A percentile compares a stretch with the other conserved stretches of the same genome.
Conservation (phyloP, 768 basidiomycete species). For the Mycena galericulata region DNA sequence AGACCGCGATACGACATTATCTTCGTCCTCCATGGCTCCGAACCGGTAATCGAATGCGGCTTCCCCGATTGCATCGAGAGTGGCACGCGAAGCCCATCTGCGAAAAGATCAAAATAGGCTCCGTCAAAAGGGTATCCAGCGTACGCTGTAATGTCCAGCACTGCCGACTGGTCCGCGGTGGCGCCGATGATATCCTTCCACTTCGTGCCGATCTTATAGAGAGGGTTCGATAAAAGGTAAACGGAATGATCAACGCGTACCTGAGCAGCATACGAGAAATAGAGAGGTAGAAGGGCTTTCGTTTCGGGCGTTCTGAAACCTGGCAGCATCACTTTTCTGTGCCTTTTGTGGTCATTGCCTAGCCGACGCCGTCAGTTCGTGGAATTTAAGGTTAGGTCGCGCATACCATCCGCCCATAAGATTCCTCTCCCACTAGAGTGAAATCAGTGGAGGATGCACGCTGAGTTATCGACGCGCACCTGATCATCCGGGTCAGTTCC, state of each 20-base stretch:
- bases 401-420: constrained; percentile 46
- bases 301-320: constrained; percentile 60
- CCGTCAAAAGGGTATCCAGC: constrained; percentile 25
- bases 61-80: constrained; percentile 64
- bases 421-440: constrained; percentile 40
- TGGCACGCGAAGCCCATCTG: constrained; percentile 56
- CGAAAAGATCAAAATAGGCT: constrained; percentile 17
- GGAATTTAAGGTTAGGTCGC: not conserved
- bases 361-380: not conserved
- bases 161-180: constrained; percentile 42
- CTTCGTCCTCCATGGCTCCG: constrained; percentile 50
- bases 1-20: constrained; percentile 51
- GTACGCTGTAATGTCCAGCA: constrained; percentile 47
- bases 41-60: constrained; percentile 67
- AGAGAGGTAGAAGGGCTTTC: constrained; percentile 54
- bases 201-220: constrained; percentile 49
- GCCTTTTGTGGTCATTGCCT: constrained; percentile 58
- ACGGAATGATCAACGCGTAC: constrained; percentile 23
- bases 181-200: constrained; percentile 53
- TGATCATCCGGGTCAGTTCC: constrained; percentile 49
- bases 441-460: constrained; percentile 23
- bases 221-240: constrained; percentile 20
- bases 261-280: constrained; percentile 50
- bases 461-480: not conserved
- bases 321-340: constrained; percentile 59